A percentile compares a stretch with the other conserved stretches of the same genome.
phyloP scores from a whole-genome alignment of 345 rosid species.

The Gossypium australe region DNA sequence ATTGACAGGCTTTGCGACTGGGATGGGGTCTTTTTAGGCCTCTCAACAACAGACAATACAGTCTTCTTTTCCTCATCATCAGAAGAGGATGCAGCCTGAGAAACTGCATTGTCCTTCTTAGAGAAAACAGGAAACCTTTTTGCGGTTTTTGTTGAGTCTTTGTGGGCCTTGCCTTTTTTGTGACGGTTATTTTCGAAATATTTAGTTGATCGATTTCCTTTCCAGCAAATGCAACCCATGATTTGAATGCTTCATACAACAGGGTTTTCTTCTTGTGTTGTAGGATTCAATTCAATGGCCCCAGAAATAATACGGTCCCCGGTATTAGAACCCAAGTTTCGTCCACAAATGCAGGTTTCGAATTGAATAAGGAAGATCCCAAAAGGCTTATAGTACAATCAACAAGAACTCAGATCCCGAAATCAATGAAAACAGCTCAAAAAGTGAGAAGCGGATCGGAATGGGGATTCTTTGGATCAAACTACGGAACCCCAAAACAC shows the following conservation, averaged over 20 bases:
- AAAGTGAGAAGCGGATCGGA: neutral
- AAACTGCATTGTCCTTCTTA: constrained; percentile 5
- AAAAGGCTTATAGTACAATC: neutral
- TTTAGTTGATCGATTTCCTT: constrained; percentile 41
- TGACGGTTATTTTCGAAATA: constrained; percentile 19
- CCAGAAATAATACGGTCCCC: neutral
- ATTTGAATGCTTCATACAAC: constrained; percentile 14
- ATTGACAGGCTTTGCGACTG: constrained; percentile 24
- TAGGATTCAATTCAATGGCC: neutral
- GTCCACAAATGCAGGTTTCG: neutral
- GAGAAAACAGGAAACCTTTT: constrained; percentile 1
- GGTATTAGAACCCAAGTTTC: neutral
- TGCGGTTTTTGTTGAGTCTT: neutral
- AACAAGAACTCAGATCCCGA: constrained; percentile 17
- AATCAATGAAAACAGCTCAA: neutral
- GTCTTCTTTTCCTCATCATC: constrained; percentile 38
- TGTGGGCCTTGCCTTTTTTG: constrained; percentile 25
- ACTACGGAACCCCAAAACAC: neutral
- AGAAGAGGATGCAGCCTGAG: constrained; percentile 16
- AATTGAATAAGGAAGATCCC: neutral
- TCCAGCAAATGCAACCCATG: constrained; percentile 93
- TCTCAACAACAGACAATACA: neutral
- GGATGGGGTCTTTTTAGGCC: constrained; percentile 23
- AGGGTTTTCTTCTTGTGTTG: neutral
- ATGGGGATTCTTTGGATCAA: neutral